Conservation (phyloP, 345 rosid species). For the Rhizophora apiculata region DNA sequence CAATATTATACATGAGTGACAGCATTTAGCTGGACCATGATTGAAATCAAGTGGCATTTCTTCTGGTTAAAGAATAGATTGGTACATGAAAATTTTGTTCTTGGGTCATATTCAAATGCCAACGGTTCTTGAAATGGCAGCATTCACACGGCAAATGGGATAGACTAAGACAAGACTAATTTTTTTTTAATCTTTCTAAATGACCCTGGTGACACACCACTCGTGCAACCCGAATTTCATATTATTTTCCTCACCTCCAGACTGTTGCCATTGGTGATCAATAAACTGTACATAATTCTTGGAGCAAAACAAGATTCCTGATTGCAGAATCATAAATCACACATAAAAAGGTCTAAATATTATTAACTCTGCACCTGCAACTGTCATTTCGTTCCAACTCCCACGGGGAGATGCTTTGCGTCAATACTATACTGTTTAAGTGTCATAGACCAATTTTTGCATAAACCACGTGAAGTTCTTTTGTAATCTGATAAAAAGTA, state of each 20-base stretch:
- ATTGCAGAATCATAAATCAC: background rate
- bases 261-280: slow-evolving; percentile 9
- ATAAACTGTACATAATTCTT: background rate
- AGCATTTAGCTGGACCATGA: slow-evolving; percentile 1
- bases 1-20: background rate
- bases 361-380: no score
- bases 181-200: background rate
- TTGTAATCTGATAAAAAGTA: no score
- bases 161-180: slow-evolving; percentile 1
- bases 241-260: slow-evolving; percentile 12
- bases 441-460: no score
- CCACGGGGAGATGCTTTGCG: no score
- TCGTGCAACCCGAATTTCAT: slow-evolving; percentile 51
- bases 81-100: no score
- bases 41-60: background rate
- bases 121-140: background rate
- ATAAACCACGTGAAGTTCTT: no score
- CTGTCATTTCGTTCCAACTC: no score
- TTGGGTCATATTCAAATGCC: background rate
- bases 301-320: background rate
- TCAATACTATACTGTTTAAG: no score
- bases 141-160: background rate
- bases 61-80: no score
- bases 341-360: background rate
- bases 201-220: slow-evolving; percentile 29